Evolutionary conservation across 768 basidiomycete species (phyloP).

Genomic region (Suillus decipiens): DNA sequence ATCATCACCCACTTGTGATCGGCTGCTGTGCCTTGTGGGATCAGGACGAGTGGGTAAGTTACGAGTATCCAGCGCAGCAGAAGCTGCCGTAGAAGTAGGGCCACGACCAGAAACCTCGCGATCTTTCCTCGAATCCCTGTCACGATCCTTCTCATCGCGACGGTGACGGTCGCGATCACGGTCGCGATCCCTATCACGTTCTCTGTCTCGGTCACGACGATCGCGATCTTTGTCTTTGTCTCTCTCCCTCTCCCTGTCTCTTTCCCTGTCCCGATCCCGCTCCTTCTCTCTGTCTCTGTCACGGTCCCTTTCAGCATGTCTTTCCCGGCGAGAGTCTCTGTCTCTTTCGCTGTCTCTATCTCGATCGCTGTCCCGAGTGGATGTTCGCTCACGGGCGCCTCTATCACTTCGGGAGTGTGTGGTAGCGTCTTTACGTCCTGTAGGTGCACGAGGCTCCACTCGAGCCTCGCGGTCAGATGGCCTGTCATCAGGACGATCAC

Average conservation of each 20-base stretch:
- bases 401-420: constrained; percentile 55
- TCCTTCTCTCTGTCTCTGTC: constrained; percentile 49
- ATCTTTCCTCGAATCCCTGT: constrained; percentile 63
- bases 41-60: constrained; percentile 62
- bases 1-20: constrained; percentile 54
- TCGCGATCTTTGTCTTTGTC: constrained; percentile 42
- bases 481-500: constrained; percentile 51
- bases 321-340: constrained; percentile 48
- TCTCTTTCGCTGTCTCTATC: constrained; percentile 50
- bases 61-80: constrained; percentile 50
- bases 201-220: constrained; percentile 43
- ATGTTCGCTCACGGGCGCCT: constrained; percentile 44
- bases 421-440: constrained; percentile 50
- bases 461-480: constrained; percentile 52
- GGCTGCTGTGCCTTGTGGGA: constrained; percentile 52
- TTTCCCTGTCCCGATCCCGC: constrained; percentile 48
- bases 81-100: constrained; percentile 31
- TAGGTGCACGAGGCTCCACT: constrained; percentile 45
- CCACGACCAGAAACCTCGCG: constrained; percentile 46
- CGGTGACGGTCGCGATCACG: constrained; percentile 50
- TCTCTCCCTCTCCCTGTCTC: constrained; percentile 41
- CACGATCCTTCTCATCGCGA: constrained; percentile 64
- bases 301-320: constrained; percentile 49
- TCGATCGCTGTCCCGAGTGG: constrained; percentile 33
- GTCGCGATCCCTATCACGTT: constrained; percentile 51